Conservation (phyloP, 2,329 filamentous ascomycete species). For the Sporothrix phasma region DNA sequence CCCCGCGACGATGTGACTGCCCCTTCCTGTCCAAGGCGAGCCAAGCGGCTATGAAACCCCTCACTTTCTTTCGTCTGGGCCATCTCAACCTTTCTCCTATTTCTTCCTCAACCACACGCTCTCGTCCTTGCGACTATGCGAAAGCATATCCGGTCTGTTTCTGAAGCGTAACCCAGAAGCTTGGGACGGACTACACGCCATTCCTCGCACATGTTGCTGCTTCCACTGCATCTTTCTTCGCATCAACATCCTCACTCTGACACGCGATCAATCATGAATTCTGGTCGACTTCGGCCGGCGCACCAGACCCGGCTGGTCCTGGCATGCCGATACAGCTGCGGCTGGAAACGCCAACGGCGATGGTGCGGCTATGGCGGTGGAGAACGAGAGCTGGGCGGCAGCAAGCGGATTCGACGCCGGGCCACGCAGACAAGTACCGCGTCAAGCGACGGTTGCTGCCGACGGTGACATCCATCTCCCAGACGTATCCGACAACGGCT, state of each 20-base stretch:
- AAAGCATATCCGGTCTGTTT: background rate
- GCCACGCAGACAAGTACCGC: background rate
- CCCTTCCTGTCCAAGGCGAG: conserved; percentile 9
- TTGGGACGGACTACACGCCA: background rate
- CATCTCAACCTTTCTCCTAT: background rate
- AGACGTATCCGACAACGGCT: background rate
- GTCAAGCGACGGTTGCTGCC: background rate
- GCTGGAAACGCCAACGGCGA: conserved; percentile 6
- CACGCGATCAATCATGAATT: conserved; percentile 10
- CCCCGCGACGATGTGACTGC: conserved; percentile 8
- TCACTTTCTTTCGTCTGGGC: background rate
- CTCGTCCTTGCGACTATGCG: background rate
- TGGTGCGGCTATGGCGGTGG: background rate
- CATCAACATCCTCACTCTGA: background rate
- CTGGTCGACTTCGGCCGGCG: background rate
- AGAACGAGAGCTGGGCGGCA: conserved; percentile 5
- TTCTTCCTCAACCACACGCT: background rate
- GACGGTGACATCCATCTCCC: background rate
- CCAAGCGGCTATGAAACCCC: background rate
- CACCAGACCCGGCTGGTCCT: conserved; percentile 10
- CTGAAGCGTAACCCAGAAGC: background rate
- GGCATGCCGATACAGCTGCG: background rate
- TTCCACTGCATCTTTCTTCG: background rate
- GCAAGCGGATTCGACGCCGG: conserved; percentile 2
- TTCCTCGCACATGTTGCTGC: background rate